These are phyloP conservation scores for Daldinia caldariorum DNA, from an alignment of 495 filamentous ascomycete species.

Conservation along the genomic window DNA sequence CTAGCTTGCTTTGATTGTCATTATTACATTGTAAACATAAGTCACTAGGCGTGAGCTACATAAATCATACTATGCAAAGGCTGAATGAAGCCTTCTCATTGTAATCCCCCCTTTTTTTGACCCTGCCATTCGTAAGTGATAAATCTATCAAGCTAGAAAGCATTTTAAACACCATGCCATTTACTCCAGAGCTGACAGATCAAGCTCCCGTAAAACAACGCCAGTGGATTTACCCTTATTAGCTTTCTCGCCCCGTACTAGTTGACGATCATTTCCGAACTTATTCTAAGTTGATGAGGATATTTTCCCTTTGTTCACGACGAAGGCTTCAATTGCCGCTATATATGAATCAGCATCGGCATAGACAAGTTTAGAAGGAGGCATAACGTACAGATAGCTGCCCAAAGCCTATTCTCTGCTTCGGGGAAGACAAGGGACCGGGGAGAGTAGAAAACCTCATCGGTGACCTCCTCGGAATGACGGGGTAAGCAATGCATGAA, in stretches of 20 bases:
- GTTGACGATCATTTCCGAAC: too few species aligned
- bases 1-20: slow-evolving; percentile 29
- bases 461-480: slow-evolving; percentile 90
- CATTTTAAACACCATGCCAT: background rate
- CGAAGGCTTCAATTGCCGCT: slow-evolving; percentile 87
- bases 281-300: too few species aligned
- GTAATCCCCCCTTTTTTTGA: background rate
- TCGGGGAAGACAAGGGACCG: slow-evolving; percentile 89
- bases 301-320: slow-evolving; percentile 84
- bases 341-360: slow-evolving; percentile 33
- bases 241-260: background rate
- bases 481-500: slow-evolving; percentile 99
- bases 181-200: background rate
- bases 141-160: background rate
- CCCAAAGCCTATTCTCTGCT: slow-evolving; percentile 93
- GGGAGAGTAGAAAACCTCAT: slow-evolving; percentile 89
- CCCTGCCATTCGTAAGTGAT: background rate
- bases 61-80: slow-evolving; percentile 16
- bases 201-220: background rate
- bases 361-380: background rate
- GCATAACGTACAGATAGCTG: slow-evolving; percentile 70
- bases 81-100: slow-evolving; percentile 1
- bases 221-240: background rate
- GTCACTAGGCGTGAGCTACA: slow-evolving; percentile 34
- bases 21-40: slow-evolving; percentile 31